Evolutionary conservation across 257 asterid genomes (phyloP).

Genomic region (Solanum sitiens): DNA sequence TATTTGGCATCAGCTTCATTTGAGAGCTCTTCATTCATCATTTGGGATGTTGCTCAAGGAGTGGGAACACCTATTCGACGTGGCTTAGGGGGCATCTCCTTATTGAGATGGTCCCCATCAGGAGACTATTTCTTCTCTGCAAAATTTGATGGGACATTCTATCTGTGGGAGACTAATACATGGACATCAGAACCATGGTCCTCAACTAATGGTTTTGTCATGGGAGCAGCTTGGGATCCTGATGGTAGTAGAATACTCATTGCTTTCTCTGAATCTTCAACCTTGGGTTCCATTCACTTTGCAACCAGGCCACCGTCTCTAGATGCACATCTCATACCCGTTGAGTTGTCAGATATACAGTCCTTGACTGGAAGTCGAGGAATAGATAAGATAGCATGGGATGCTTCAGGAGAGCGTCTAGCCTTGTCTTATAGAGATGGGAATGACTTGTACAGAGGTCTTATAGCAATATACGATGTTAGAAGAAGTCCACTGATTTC

Average conservation of each 20-base stretch:
- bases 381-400: constrained; percentile 95
- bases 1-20: constrained; percentile 94
- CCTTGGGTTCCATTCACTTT: constrained; percentile 88
- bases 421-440: constrained; percentile 84
- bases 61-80: constrained; percentile 88
- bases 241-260: constrained; percentile 80
- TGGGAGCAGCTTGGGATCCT: constrained; percentile 99
- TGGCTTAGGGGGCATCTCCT: constrained; percentile 94
- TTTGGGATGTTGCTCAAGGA: constrained; percentile 98
- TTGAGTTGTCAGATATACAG: constrained; percentile 79
- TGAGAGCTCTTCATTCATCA: constrained; percentile 79
- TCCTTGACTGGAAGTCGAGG: constrained; percentile 67
- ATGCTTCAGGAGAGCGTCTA: constrained; percentile 93
- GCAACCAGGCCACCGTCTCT: constrained; percentile 91
- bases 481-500: constrained; percentile 77
- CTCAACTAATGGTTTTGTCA: constrained; percentile 75
- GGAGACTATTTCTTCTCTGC: constrained; percentile 91
- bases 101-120: constrained; percentile 95
- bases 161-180: constrained; percentile 96
- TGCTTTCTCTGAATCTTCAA: constrained; percentile 57
- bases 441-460: constrained; percentile 74
- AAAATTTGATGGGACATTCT: constrained; percentile 92
- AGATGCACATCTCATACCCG: constrained; percentile 90
- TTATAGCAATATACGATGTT: constrained; percentile 82
- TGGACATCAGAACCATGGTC: constrained; percentile 99